Base-by-base conservation (phyloP, 169 alveolate genomes). In the Plasmodium gonderi region DNA sequence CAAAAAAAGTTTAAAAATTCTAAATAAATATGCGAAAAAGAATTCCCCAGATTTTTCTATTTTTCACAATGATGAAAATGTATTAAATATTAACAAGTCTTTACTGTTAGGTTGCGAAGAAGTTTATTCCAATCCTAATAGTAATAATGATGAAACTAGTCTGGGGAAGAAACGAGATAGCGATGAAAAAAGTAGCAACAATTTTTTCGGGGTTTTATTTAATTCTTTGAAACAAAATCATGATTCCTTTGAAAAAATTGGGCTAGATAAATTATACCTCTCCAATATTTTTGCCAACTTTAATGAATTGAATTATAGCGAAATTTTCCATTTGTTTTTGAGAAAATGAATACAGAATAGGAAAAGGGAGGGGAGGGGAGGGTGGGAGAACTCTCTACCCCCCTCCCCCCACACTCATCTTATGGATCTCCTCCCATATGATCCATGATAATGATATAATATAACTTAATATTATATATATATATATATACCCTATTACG, bases 11-110 rank as follows among this genome's bases (percentile, higher is more conserved):
- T 31, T 83, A n/a, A 83, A 72, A 72, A 14, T 72, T 1, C 8
- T 83, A 42, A 83, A 83, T 49, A 47, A 11, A 40, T 83, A 83
- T 60, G 92, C 92, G 44, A 83, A 72, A 54, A 83, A 76, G 65
- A 83, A 83, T 60, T 83, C 65, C 31, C 31, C 33, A 1, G 26
- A 83, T 14, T 83, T 83, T 17, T 72, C 85, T 1, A 69, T 69
- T 49, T 49, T 69, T 51, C 80, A 74, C 1, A 72, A 83, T 72
- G 64, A 11, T 40, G 83, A 83, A 60, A 74, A 83, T 60, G 26
- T 83, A 36, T n/a, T 83, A 60, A 65, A 83, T 29, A 42, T 83
- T 14, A 83, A 83, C 64, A 47, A 51, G 64, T 40, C 81, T 36
- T 3, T 83, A 38, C 42, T 83, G 42, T 33, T 72, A 11, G 77